Conservation (phyloP, 75 land plant genomes). For the Chamaecyparis obtusa region DNA sequence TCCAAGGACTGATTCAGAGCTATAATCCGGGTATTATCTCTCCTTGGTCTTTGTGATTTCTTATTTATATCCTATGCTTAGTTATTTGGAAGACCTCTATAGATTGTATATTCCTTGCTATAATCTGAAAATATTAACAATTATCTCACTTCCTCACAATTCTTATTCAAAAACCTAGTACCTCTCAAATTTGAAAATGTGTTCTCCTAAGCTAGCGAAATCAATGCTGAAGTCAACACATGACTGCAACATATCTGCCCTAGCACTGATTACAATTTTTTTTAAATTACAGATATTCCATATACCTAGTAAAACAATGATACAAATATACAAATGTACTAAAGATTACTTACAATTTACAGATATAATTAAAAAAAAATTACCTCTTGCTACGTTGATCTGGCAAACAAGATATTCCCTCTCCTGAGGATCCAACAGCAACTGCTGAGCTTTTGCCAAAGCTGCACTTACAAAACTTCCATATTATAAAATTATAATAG, state of each 20-base stretch:
- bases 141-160: not conserved
- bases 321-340: too few species aligned
- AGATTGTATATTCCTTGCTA: too few species aligned
- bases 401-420: slow-evolving; percentile 86
- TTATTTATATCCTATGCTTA: too few species aligned
- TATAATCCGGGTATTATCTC: too few species aligned
- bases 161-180: not conserved
- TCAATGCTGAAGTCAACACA: not conserved
- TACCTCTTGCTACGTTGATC: slow-evolving; percentile 84
- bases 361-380: not conserved
- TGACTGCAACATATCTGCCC: not conserved
- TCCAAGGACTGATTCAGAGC: too few species aligned
- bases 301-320: not conserved
- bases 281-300: not conserved
- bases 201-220: not conserved
- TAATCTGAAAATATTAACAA: too few species aligned
- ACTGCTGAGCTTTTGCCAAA: slow-evolving; percentile 94
- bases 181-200: not conserved
- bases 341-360: too few species aligned
- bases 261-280: not conserved
- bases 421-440: slow-evolving; percentile 81
- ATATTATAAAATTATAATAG: not conserved
- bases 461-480: slow-evolving; percentile 44
- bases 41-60: too few species aligned
- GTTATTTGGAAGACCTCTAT: too few species aligned